These are phyloP conservation scores for Hortiboletus flavorubellus DNA, from an alignment of 768 basidiomycete species.

Conservation along the genomic window DNA sequence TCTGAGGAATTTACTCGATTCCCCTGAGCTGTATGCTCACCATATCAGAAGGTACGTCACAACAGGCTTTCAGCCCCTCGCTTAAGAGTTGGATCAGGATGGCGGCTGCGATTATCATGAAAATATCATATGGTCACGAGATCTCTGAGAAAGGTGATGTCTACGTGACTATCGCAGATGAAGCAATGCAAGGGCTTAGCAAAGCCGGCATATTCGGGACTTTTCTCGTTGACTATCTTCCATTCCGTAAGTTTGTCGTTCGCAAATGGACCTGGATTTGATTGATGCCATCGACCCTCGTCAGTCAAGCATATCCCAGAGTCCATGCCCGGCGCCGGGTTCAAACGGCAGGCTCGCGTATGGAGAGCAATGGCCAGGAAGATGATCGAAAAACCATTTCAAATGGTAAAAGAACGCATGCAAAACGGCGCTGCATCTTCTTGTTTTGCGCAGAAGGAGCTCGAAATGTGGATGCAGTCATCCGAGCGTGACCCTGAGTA, in stretches of 20 bases:
- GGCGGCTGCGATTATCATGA: conserved; percentile 39
- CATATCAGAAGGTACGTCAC: conserved; percentile 34
- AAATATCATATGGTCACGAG: conserved; percentile 40
- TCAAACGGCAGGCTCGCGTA: conserved; percentile 43
- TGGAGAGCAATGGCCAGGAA: conserved; percentile 35
- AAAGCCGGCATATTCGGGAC: conserved; percentile 42
- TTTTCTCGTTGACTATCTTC: conserved; percentile 40
- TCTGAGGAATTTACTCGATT: conserved; percentile 35
- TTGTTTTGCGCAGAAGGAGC: conserved; percentile 47
- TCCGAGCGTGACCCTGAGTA: conserved; percentile 27
- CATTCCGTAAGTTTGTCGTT: conserved; percentile 24
- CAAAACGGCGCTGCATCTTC: conserved; percentile 33
- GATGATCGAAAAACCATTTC: conserved; percentile 35
- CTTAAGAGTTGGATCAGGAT: conserved; percentile 18
- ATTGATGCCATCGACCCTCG: neutral
- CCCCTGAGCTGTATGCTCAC: conserved; percentile 37
- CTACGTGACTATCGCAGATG: conserved; percentile 40
- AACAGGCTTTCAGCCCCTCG: neutral
- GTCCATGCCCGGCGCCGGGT: conserved; percentile 47
- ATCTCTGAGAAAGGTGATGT: conserved; percentile 38
- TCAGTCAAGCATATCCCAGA: conserved; percentile 47
- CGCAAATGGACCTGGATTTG: neutral
- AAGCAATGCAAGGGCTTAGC: conserved; percentile 35
- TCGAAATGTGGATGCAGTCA: conserved; percentile 29
- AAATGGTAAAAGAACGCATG: conserved; percentile 47